Conservation (phyloP, 805 yeast species). For the Yarrowia sp. region DNA sequence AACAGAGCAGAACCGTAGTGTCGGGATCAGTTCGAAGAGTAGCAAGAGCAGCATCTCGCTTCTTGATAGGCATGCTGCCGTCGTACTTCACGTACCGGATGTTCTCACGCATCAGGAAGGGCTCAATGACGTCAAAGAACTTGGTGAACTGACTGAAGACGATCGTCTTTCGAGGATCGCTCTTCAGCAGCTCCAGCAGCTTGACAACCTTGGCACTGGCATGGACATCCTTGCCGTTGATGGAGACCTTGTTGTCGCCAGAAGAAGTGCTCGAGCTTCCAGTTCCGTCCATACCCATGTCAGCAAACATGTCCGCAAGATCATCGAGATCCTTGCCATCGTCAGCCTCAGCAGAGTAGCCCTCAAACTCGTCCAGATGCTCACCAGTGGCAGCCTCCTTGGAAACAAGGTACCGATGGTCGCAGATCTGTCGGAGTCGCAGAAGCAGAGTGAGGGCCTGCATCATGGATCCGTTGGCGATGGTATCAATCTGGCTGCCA, state of each 20-base stretch:
- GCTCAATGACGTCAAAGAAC: constrained; percentile 39
- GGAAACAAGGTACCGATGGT: constrained; percentile 34
- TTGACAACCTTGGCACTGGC: constrained; percentile 42
- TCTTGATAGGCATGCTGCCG: constrained; percentile 39
- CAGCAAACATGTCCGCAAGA: constrained; percentile 36
- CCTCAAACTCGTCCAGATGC: constrained; percentile 32
- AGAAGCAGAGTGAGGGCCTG: constrained; percentile 38
- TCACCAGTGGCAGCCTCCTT: constrained; percentile 9
- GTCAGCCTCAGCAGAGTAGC: constrained; percentile 23
- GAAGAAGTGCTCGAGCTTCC: neutral
- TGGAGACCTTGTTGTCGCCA: constrained; percentile 29
- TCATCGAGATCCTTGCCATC: constrained; percentile 34
- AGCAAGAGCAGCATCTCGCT: constrained; percentile 39
- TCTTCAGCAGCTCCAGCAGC: constrained; percentile 39
- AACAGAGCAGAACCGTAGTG: constrained; percentile 43
- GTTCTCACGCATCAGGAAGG: constrained; percentile 37
- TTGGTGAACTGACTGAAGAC: constrained; percentile 47
- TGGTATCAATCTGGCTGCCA: constrained; percentile 15
- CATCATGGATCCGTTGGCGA: constrained; percentile 31
- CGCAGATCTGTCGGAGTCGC: constrained; percentile 43
- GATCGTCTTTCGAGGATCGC: constrained; percentile 44
- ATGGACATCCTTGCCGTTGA: constrained; percentile 30
- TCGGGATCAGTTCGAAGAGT: constrained; percentile 37
- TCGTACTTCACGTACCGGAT: constrained; percentile 40
- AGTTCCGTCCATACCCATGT: constrained; percentile 29